Base-by-base conservation (phyloP, 768 basidiomycete species). In the Nidula microcarpa region DNA sequence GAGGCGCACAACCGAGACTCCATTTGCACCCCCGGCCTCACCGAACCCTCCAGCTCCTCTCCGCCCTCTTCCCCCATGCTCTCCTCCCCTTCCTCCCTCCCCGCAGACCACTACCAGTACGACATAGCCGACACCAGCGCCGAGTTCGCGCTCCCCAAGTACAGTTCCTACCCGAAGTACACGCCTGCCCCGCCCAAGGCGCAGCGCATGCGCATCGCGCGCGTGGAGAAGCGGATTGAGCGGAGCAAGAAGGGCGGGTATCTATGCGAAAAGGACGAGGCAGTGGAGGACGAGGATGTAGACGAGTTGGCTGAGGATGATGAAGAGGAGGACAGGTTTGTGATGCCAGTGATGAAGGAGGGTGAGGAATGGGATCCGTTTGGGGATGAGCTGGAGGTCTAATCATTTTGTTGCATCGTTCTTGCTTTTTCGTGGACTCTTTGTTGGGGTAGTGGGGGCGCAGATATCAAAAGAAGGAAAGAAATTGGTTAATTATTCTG, bases 111-210 rank as follows among this genome's bases (percentile, higher is more conserved):
- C n/a, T n/a, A n/a, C n/a, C n/a, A n/a, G n/a, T n/a, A n/a, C n/a
- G n/a, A n/a, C n/a, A n/a, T n/a, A n/a, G n/a, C n/a, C n/a, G n/a
- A n/a, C n/a, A n/a, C n/a, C n/a, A n/a, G n/a, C n/a, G n/a, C n/a
- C n/a, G 34, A 49, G 10, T 56, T 51, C 30, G 43, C 51, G 13
- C 51, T 17, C n/a, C 23, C 37, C 37, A 35, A 52, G 7, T 4
- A 9, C 10, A 56, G 58, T 7, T 43, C 51, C 35, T 33, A 17
- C 59, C 44, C 44, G 9, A 10, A 64, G n/a, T 57, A 61, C 23
- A 76, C 76, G 5, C 75, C 76, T 32, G 73, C 74, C 6, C 78
- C 78, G n/a, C 66, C 67, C 6, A 65, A 65, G 41, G 65, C 67
- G 44, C 67, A 73, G 52, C 66, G 74, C 18, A 57, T 74, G 62